phyloP scores from a whole-genome alignment of 441 rosid species.

The Brassica hybrid region DNA sequence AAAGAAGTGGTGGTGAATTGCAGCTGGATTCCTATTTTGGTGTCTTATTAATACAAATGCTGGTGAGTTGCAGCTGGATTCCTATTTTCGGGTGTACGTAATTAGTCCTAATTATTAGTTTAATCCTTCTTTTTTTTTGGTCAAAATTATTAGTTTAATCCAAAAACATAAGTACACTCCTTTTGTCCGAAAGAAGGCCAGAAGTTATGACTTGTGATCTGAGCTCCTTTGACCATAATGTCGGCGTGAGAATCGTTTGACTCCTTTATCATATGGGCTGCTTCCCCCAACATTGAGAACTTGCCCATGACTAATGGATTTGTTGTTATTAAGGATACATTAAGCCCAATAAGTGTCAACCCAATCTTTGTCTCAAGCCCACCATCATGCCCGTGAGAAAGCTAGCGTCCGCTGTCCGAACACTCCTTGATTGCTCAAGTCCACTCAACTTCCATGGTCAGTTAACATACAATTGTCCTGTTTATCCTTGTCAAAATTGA shows the following conservation, averaged over 20 bases:
- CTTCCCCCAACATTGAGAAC: neutral
- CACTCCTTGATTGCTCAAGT: neutral
- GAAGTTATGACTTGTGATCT: neutral
- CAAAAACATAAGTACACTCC: constrained; percentile 29
- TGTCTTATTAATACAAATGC: neutral
- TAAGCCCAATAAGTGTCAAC: neutral
- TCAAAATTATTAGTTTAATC: constrained; percentile 25
- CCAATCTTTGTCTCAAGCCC: too few relatives aligned
- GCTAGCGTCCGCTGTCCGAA: constrained; percentile 28
- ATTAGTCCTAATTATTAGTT: constrained; percentile 11
- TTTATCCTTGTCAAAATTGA: too few relatives aligned
- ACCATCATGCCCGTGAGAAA: constrained; percentile 3
- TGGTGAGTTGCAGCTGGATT: constrained; percentile 41
- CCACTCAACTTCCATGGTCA: too few relatives aligned
- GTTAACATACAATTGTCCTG: too few relatives aligned
- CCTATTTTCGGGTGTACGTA: constrained; percentile 20
- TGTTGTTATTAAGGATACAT: neutral
- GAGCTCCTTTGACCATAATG: constrained; percentile 31
- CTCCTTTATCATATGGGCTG: neutral
- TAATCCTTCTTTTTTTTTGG: too few relatives aligned
- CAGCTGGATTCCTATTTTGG: constrained; percentile 37
- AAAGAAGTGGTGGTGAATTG: constrained; percentile 38
- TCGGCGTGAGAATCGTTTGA: constrained; percentile 34
- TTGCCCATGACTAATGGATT: neutral
- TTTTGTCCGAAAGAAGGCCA: constrained; percentile 28